Evolutionary conservation across 768 basidiomycete genomes (phyloP).

Genomic region (Podaxis carcinomalis): DNA sequence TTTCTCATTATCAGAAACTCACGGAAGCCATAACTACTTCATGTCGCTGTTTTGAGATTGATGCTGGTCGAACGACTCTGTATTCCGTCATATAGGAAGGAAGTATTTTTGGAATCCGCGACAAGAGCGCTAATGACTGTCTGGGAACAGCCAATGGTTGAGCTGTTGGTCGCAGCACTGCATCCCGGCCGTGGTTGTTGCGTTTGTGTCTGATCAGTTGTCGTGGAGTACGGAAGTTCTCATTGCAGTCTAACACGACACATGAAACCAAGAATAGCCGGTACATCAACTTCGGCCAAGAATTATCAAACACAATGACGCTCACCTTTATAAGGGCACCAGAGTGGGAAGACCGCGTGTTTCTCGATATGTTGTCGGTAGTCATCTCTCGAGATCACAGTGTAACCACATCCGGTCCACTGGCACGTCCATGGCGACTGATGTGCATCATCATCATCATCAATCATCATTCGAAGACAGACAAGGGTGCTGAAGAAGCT

Average conservation of each 20-base stretch:
- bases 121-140: neutral
- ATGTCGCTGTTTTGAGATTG: slow-evolving; percentile 51
- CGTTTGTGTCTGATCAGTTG: slow-evolving; percentile 45
- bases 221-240: slow-evolving; percentile 39
- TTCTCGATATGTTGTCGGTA: slow-evolving; percentile 46
- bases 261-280: neutral
- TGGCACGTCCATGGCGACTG: slow-evolving; percentile 42
- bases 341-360: slow-evolving; percentile 42
- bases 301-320: neutral
- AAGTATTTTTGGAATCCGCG: slow-evolving; percentile 19
- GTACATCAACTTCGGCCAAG: slow-evolving; percentile 14
- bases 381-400: slow-evolving; percentile 27
- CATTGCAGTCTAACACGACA: slow-evolving; percentile 43
- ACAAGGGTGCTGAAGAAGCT: slow-evolving; percentile 4
- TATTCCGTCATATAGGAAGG: slow-evolving; percentile 51
- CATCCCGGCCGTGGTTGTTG: neutral
- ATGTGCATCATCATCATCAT: slow-evolving; percentile 2
- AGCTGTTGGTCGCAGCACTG: slow-evolving; percentile 36
- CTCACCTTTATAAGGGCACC: slow-evolving; percentile 52
- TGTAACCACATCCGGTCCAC: slow-evolving; percentile 55
- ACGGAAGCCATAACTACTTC: slow-evolving; percentile 52
- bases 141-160: slow-evolving; percentile 26
- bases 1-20: slow-evolving; percentile 14
- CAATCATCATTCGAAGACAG: slow-evolving; percentile 6
- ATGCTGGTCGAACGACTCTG: slow-evolving; percentile 35